A percentile compares a stretch with the other conserved stretches of the same genome.
Evolutionary conservation across 331 rosid species (phyloP).

Genomic region (Quercus phellos): DNA sequence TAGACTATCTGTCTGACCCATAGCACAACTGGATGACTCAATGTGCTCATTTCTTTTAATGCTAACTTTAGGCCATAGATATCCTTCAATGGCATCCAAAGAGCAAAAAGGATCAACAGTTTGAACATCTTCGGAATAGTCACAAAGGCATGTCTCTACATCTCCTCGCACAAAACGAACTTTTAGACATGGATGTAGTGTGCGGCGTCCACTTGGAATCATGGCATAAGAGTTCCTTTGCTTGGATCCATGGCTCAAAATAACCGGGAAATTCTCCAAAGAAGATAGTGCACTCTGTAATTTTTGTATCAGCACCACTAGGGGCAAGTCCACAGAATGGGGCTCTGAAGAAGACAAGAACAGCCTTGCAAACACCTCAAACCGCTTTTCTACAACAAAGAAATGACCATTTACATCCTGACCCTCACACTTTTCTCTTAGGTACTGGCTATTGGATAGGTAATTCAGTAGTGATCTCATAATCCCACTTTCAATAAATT

Average conservation of each 20-base stretch:
- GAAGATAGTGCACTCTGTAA: constrained; percentile 70
- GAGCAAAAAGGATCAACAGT: constrained; percentile 78
- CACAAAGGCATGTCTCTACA: constrained; percentile 58
- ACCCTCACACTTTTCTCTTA: constrained; percentile 32
- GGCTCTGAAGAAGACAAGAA: constrained; percentile 46
- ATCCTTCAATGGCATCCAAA: constrained; percentile 64
- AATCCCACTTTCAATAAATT: constrained; percentile 89
- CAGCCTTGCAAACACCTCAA: constrained; percentile 70
- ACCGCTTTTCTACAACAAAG: constrained; percentile 58
- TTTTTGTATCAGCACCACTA: constrained; percentile 50
- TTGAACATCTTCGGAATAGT: constrained; percentile 49
- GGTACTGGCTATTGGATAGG: constrained; percentile 59
- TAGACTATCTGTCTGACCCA: constrained; percentile 40
- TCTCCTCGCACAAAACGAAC: constrained; percentile 72
- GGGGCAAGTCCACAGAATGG: constrained; percentile 42
- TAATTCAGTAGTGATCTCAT: constrained; percentile 64
- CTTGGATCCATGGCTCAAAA: constrained; percentile 55
- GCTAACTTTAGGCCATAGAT: constrained; percentile 69
- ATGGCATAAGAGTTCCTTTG: constrained; percentile 57
- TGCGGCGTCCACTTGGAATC: constrained; percentile 57
- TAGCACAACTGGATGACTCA: constrained; percentile 29
- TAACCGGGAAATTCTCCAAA: constrained; percentile 82
- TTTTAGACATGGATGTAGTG: constrained; percentile 64
- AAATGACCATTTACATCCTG: constrained; percentile 29
- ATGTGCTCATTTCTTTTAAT: constrained; percentile 20